These are phyloP conservation scores for Nemania diffusa DNA, from an alignment of 2,329 filamentous ascomycete species.

Conservation along the genomic window DNA sequence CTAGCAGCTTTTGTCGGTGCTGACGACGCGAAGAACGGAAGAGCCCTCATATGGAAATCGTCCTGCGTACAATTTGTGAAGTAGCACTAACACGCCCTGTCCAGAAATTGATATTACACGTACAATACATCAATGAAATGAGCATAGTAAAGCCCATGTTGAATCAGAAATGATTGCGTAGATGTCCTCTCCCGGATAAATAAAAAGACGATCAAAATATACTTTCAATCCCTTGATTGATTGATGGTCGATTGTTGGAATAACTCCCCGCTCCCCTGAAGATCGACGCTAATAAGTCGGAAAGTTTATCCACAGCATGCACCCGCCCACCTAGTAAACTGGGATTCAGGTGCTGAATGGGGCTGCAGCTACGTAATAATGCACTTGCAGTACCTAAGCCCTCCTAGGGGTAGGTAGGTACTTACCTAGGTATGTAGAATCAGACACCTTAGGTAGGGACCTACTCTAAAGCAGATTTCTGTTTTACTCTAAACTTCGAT, in stretches of 20 bases:
- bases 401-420: not conserved
- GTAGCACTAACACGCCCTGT: not conserved
- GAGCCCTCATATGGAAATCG: too few relatives aligned
- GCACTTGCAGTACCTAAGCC: conserved; percentile 4
- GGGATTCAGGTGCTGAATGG: not conserved
- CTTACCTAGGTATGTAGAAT: not conserved
- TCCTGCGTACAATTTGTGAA: not conserved
- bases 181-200: not conserved
- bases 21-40: too few relatives aligned
- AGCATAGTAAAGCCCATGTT: too few relatives aligned
- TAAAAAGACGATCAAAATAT: not conserved
- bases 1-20: too few relatives aligned
- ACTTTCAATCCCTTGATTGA: not conserved
- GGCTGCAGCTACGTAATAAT: conserved; percentile 9
- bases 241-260: not conserved
- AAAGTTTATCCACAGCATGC: not conserved
- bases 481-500: too few relatives aligned
- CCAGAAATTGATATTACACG: not conserved
- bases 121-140: not conserved
- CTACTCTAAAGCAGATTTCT: too few relatives aligned
- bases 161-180: too few relatives aligned
- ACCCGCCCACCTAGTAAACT: not conserved
- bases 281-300: conserved; percentile 24
- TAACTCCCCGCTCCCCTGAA: conserved; percentile 17
- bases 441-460: too few relatives aligned